Base-by-base conservation (phyloP, 2,329 filamentous ascomycete genomes). In the Exophiala spinifera region DNA sequence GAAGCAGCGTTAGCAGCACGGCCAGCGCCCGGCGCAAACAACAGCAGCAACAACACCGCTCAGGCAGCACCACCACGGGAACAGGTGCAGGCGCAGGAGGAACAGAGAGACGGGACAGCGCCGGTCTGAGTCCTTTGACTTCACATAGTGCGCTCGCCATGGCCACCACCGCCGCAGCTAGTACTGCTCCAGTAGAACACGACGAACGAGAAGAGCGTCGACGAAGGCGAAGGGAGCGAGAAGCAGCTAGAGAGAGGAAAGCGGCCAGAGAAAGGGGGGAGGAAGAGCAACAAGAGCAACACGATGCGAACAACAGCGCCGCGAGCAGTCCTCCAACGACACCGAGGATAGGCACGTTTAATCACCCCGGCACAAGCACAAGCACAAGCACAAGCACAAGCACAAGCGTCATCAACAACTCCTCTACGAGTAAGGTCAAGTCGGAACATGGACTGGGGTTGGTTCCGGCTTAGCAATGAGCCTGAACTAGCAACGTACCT, bases 1-100 rank as follows among this genome's bases (percentile, higher is more conserved):
- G 62, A 5, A 64, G 62, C 52, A 63, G 61, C 34, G 62, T 63
- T 2, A 59, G 53, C 49, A 63, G 57, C 53, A 60, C 60, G 19
- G 57, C 60, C 11, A 61, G 60, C 20, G 48, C 52, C 21, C 31
- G 60, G 11, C 52, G 60, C 11, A 62, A 62, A 45, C n/a, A 37
- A 14, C 34, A 17, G n/a, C n/a, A n/a, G n/a, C n/a, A n/a, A n/a
- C n/a, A 37, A 17, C 36, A 31, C 10, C 28, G 28, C 10, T 31
- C 28, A 3, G 28, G 28, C 28, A 31, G 52, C 10, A 23, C 39
- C 28, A 31, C 55, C 10, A 23, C 39, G 10, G 53, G 51, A 1
- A 3, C 23, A 25, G 23, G 23, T 4, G 4, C 23, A 7, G 23
- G 23, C 3, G 4, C 7, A 25, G 53, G 51, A 1, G 28, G 45